Evolutionary conservation across 805 yeast genomes (phyloP).

Genomic region (Candida argentea): DNA sequence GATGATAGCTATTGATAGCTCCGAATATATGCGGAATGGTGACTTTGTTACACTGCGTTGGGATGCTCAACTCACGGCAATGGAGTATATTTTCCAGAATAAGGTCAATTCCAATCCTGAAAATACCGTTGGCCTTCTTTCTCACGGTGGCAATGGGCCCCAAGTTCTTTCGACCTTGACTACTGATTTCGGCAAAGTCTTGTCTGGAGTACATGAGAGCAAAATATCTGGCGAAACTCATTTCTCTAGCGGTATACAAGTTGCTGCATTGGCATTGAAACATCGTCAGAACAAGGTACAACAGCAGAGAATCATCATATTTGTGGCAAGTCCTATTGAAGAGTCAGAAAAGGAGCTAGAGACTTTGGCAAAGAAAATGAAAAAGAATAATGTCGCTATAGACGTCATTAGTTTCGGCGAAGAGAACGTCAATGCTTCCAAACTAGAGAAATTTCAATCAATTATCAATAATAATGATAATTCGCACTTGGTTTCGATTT

Average conservation of each 20-base stretch:
- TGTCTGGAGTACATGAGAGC: slow-evolving; percentile 75
- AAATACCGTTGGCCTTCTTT: slow-evolving; percentile 82
- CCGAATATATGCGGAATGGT: slow-evolving; percentile 93
- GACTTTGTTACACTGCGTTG: slow-evolving; percentile 83
- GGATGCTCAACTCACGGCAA: slow-evolving; percentile 87
- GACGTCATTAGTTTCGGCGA: slow-evolving; percentile 93
- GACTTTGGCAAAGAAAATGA: slow-evolving; percentile 81
- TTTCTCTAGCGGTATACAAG: slow-evolving; percentile 78
- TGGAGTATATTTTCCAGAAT: slow-evolving; percentile 74
- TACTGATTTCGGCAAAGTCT: slow-evolving; percentile 73
- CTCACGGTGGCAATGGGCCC: slow-evolving; percentile 79
- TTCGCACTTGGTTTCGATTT: slow-evolving; percentile 74
- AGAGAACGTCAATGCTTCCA: slow-evolving; percentile 62
- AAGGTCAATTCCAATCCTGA: slow-evolving; percentile 89
- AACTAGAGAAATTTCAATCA: slow-evolving; percentile 69
- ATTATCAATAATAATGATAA: slow-evolving; percentile 67
- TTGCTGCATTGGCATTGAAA: slow-evolving; percentile 82
- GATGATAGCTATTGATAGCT: slow-evolving; percentile 89
- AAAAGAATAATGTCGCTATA: slow-evolving; percentile 83
- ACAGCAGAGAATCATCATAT: slow-evolving; percentile 79
- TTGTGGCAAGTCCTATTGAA: slow-evolving; percentile 77
- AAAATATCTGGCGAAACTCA: slow-evolving; percentile 59
- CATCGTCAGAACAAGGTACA: slow-evolving; percentile 94
- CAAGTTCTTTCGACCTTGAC: slow-evolving; percentile 85
- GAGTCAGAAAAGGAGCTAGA: slow-evolving; percentile 65